These are phyloP conservation scores for Nymphaea thermarum DNA, from an alignment of 164 flowering plant species.

Conservation along the genomic window DNA sequence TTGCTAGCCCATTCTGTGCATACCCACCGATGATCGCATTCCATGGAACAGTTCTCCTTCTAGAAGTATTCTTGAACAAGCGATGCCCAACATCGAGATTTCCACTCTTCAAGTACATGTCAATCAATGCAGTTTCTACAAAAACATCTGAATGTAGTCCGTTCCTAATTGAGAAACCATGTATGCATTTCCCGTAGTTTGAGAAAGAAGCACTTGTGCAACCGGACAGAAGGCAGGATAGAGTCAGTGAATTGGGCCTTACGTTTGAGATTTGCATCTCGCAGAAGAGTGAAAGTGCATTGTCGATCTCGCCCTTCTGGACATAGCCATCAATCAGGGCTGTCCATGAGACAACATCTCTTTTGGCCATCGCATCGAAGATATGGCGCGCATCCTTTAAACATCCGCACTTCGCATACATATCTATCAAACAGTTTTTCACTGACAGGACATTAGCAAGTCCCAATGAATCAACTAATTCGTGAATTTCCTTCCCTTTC, in stretches of 20 bases:
- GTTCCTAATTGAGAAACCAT: constrained; percentile 44
- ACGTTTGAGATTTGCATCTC: constrained; percentile 43
- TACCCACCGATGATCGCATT: constrained; percentile 59
- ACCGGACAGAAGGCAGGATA: constrained; percentile 49
- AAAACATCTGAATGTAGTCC: constrained; percentile 33
- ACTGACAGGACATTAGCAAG: constrained; percentile 22
- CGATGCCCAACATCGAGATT: constrained; percentile 23
- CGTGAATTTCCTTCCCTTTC: constrained; percentile 35
- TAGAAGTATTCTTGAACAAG: constrained; percentile 32
- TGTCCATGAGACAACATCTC: constrained; percentile 75
- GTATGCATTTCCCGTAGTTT: constrained; percentile 45
- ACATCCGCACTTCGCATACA: constrained; percentile 57
- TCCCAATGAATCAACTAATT: constrained; percentile 22
- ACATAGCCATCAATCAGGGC: constrained; percentile 51
- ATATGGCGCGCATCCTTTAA: constrained; percentile 42
- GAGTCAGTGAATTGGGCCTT: constrained; percentile 50
- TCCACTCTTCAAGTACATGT: constrained; percentile 59
- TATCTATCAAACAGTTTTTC: constrained; percentile 57
- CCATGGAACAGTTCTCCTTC: constrained; percentile 46
- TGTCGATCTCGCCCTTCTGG: constrained; percentile 25
- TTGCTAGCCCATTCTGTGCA: constrained; percentile 29
- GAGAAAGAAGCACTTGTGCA: constrained; percentile 26
- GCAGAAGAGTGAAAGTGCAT: constrained; percentile 31
- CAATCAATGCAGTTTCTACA: constrained; percentile 57
- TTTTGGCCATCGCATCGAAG: constrained; percentile 37